Percentiles rank a stretch among this genome's conserved stretches.
Evolutionary conservation across 169 alveolate genomes (phyloP).

Genomic region (Plasmodium inui): DNA sequence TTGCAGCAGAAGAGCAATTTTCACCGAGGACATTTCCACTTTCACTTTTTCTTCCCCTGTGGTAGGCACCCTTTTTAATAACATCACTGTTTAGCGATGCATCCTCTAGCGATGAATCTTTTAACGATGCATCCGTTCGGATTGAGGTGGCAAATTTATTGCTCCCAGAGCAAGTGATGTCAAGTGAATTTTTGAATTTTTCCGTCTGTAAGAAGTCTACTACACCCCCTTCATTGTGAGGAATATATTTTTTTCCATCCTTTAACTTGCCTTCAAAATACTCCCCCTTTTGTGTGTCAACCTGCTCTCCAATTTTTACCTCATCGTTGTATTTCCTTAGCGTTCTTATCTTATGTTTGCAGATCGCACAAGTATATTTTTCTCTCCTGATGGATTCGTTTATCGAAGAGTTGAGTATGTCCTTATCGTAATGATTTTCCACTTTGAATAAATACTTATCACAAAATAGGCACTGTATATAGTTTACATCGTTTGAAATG

Average conservation of each 20-base stretch:
- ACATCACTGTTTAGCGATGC: background rate
- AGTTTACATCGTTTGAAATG: conserved; percentile 22
- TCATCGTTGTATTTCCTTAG: conserved; percentile 36
- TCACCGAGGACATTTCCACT: background rate
- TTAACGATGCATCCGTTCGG: background rate
- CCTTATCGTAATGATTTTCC: background rate
- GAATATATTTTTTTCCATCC: conserved; percentile 5
- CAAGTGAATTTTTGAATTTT: background rate
- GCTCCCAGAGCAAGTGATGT: background rate
- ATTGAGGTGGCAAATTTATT: background rate
- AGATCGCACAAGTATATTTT: conserved; percentile 23
- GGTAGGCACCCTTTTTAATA: background rate
- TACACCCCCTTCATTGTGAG: background rate
- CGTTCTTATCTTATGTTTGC: conserved; percentile 49
- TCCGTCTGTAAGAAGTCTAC: background rate
- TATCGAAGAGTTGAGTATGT: background rate
- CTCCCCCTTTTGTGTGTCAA: background rate
- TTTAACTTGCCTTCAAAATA: background rate
- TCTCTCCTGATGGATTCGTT: conserved; percentile 19
- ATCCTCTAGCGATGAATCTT: too few relatives aligned
- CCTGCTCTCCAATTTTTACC: background rate
- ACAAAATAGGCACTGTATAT: conserved; percentile 46
- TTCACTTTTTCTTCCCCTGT: background rate
- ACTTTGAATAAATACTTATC: conserved; percentile 54
- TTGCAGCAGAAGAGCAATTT: background rate